Evolutionary conservation across 2,329 filamentous ascomycete species (phyloP), one percentile per base, ranked within the genome.

Genomic region (Alternaria novae-zelandiae): DNA sequence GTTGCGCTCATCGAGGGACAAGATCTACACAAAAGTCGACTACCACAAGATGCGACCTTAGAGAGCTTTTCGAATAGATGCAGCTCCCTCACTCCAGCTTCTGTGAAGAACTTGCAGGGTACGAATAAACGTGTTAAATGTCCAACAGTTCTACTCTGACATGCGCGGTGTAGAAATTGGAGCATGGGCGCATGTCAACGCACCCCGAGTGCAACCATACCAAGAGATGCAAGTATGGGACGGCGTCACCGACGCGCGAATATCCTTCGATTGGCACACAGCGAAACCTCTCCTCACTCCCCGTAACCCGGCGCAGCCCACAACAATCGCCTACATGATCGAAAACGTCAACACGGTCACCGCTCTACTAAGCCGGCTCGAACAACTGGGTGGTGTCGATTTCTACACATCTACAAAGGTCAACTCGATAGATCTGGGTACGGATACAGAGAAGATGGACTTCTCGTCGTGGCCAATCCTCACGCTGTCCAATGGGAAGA

Each of bases 201-300:
- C 85, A 45, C 84, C 88, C 6, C 89, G 96, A 30, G 88, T 96
- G 32, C 94, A 97, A 82, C 87, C 90, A 1, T 99, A 97, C 80
- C 90, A 96, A 63, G 92, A 95, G 73, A 99, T 99, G 96, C 91
- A 97, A 79, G 96, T 98, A 30, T 99, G 96, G 96, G 96, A 99
- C 79, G 96, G 95, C 66, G 88, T 97, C 60, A 92, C 91, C 44
- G 94, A 89, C 63, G 92, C 94, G 36, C 88, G 90, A 71, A 96
- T 99, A 78, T 91, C 93, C 70, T 99, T 99, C 79, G 92, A 96
- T 81, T 92, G 90, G 90, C 83, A 85, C 59, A 80, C 73, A 21
- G 78, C 80, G 51, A 77, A 81, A 49, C 80, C 82, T 9, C 63
- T 74, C 17, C 64, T 77, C 28, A 66, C 71, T 3, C 76, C 74